Percentiles rank a stretch among this genome's conserved stretches.
Evolutionary conservation across 2,329 filamentous ascomycete species (phyloP).

Genomic region (Orbilia blumenaviensis): DNA sequence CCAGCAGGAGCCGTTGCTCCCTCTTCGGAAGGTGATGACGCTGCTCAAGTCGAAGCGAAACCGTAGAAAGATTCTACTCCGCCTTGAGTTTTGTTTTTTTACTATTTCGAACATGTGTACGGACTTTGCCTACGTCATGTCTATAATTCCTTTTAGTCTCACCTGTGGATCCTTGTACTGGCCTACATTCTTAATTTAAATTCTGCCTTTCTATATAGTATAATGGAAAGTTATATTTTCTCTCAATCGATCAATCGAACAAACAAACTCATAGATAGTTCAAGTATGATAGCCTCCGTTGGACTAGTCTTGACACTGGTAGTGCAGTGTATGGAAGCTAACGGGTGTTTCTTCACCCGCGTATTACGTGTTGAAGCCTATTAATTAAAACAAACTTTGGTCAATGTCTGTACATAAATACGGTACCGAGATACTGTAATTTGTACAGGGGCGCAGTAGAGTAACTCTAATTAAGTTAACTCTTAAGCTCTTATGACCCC

Average conservation of each 20-base stretch:
- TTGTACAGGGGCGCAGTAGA: no score
- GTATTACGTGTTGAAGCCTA: no score
- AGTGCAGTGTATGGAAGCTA: no score
- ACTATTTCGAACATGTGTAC: conserved; percentile 12
- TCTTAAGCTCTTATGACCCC: no score
- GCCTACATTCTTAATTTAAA: conserved; percentile 4
- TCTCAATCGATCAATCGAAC: neutral
- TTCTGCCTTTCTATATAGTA: neutral
- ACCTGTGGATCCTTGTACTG: neutral
- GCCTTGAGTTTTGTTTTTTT: conserved; percentile 6
- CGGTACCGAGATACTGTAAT: no score
- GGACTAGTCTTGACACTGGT: no score
- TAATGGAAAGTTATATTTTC: conserved; percentile 10
- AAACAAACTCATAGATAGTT: neutral
- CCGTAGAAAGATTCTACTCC: conserved; percentile 21
- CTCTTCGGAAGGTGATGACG: conserved; percentile 45
- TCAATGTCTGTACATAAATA: no score
- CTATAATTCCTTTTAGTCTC: conserved; percentile 11
- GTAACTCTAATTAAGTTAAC: no score
- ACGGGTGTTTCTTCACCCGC: no score
- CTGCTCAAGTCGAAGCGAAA: conserved; percentile 39
- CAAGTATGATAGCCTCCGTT: no score
- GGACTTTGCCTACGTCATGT: conserved; percentile 16
- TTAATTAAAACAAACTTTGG: no score
- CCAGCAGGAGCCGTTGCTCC: conserved; percentile 8